Conservation (phyloP, 176 grass and related monocot species). For the Oryza glumipatula region DNA sequence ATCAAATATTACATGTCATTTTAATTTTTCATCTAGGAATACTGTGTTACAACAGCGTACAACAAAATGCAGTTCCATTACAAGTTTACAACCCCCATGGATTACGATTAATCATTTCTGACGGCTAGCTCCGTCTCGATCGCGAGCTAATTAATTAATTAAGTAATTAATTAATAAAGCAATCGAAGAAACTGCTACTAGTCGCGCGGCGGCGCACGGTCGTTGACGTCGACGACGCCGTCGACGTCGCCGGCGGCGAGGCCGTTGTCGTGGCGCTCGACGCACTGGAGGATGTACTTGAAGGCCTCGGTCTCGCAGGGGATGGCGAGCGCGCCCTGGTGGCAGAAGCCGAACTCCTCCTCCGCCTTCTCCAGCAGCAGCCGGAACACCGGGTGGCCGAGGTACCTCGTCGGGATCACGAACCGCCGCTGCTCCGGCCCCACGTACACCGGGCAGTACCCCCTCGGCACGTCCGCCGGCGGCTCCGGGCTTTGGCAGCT, state of each 20-base stretch:
- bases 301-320: conserved; percentile 84
- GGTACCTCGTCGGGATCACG: conserved; percentile 81
- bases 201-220: neutral
- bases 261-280: conserved; percentile 54
- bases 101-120: neutral
- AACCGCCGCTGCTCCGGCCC: conserved; percentile 74
- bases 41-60: neutral
- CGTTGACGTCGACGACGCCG: neutral
- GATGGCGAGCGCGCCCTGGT: conserved; percentile 66
- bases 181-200: neutral
- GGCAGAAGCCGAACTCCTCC: conserved; percentile 75
- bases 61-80: neutral
- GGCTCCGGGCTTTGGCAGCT: conserved; percentile 65
- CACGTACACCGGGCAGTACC: conserved; percentile 70
- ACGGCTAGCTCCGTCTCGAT: conserved; percentile 7
- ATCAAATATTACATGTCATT: neutral
- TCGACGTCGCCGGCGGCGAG: conserved; percentile 28
- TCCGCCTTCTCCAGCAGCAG: conserved; percentile 87
- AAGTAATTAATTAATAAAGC: neutral
- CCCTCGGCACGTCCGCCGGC: conserved; percentile 58
- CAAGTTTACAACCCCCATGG: neutral
- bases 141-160: neutral
- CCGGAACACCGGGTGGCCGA: conserved; percentile 73
- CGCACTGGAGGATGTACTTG: conserved; percentile 93
- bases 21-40: neutral